Percentiles rank a stretch among this genome's conserved stretches.
Evolutionary conservation across 352 stramenopile species (phyloP).

Genomic region (Pythium vanterpoolii): DNA sequence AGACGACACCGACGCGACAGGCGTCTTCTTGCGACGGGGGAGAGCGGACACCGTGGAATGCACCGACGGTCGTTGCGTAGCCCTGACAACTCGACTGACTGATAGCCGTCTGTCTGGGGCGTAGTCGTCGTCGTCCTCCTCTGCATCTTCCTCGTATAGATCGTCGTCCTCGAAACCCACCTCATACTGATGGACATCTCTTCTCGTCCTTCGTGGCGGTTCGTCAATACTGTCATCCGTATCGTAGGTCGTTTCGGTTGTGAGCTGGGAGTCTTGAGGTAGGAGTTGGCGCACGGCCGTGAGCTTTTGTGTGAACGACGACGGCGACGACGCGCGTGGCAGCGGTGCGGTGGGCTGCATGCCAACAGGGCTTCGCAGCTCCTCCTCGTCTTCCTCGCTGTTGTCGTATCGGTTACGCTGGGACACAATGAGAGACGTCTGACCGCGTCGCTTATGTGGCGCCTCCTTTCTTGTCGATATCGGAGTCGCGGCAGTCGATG

Average conservation of each 20-base stretch:
- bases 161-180: conserved; percentile 2
- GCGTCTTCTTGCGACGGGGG: neutral
- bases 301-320: neutral
- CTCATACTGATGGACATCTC: neutral
- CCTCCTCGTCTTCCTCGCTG: conserved; percentile 1
- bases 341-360: neutral
- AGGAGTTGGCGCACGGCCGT: conserved; percentile 1
- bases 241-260: conserved; percentile 2
- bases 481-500: neutral
- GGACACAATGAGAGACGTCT: neutral
- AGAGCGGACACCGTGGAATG: neutral
- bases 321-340: neutral
- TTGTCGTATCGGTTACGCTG: conserved; percentile 8
- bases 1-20: conserved; percentile 6
- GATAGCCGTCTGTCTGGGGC: neutral
- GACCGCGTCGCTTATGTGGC: neutral
- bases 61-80: neutral
- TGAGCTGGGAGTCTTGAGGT: neutral
- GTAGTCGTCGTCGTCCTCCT: neutral
- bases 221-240: conserved; percentile 8
- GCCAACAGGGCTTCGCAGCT: neutral
- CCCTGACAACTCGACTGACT: neutral
- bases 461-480: neutral
- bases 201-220: neutral
- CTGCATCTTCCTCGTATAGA: conserved; percentile 1